phyloP scores from a whole-genome alignment of 208 protist species.

The Leishmania mexicana region DNA sequence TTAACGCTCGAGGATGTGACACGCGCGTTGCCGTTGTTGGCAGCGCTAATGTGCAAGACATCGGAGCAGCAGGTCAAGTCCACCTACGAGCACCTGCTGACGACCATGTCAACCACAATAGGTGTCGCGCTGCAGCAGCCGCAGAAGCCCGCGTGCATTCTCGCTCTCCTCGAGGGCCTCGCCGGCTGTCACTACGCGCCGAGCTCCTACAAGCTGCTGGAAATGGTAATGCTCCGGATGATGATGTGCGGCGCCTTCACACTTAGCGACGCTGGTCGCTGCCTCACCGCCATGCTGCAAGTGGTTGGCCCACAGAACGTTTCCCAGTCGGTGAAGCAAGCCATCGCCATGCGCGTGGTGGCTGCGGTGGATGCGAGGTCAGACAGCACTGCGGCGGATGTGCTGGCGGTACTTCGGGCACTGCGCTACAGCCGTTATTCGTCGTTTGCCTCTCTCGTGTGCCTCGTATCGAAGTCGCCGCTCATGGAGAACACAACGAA shows the following conservation, averaged over 20 bases:
- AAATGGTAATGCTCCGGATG: conserved; percentile 70
- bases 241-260: conserved; percentile 35
- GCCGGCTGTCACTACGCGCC: conserved; percentile 59
- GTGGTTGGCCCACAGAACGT: conserved; percentile 37
- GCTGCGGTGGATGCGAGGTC: conserved; percentile 1
- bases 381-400: not conserved
- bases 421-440: conserved; percentile 34
- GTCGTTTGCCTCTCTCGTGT: conserved; percentile 24
- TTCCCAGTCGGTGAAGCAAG: conserved; percentile 50
- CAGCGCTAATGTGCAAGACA: conserved; percentile 16
- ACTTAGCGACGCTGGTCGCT: conserved; percentile 30
- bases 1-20: conserved; percentile 62
- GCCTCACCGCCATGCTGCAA: conserved; percentile 44
- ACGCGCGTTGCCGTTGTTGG: conserved; percentile 64
- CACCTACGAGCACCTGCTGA: conserved; percentile 49
- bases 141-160: conserved; percentile 26
- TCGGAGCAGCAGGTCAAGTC: conserved; percentile 30
- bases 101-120: conserved; percentile 51
- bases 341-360: conserved; percentile 39
- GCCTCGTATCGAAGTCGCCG: conserved; percentile 19
- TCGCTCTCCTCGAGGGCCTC: conserved; percentile 65
- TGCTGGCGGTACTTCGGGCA: conserved; percentile 19
- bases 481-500: not conserved
- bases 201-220: conserved; percentile 52
- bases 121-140: conserved; percentile 55